phyloP scores from a whole-genome alignment of 306 rosid genomes.

The Senna siamea region DNA sequence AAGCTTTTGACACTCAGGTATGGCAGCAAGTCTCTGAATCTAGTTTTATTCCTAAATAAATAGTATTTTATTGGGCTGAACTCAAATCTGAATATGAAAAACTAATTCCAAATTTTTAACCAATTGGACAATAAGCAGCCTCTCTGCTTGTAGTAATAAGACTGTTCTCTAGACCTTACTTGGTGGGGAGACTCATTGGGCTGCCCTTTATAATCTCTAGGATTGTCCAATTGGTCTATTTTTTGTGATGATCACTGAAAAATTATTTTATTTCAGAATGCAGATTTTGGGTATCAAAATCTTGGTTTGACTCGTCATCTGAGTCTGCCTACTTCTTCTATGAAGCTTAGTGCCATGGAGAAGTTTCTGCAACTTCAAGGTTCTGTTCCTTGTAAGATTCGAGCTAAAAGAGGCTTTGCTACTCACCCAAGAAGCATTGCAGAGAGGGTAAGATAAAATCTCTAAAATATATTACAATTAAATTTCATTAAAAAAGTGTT shows the following conservation, averaged over 20 bases:
- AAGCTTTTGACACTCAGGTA: conserved; percentile 65
- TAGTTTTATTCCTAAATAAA: neutral
- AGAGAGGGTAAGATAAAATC: conserved; percentile 64
- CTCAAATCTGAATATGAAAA: too few species aligned
- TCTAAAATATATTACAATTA: too few species aligned
- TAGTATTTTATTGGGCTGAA: too few species aligned
- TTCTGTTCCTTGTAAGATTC: conserved; percentile 70
- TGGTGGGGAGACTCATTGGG: too few species aligned
- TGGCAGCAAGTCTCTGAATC: neutral
- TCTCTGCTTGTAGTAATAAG: too few species aligned
- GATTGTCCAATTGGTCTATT: neutral
- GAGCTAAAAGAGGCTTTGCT: conserved; percentile 94
- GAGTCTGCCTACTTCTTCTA: conserved; percentile 65
- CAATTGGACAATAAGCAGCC: too few species aligned
- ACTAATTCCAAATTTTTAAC: too few species aligned
- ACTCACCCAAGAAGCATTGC: conserved; percentile 98
- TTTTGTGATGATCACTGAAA: conserved; percentile 1
- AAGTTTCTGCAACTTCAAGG: conserved; percentile 65
- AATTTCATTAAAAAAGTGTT: too few species aligned
- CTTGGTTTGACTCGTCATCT: conserved; percentile 66
- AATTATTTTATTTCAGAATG: conserved; percentile 39
- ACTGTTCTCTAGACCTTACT: too few species aligned
- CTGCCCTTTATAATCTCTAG: too few species aligned
- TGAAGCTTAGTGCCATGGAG: conserved; percentile 53
- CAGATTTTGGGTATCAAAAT: conserved; percentile 46